These are phyloP conservation scores for Globisporangium camurandrum DNA, from an alignment of 352 stramenopile genomes.

Conservation along the genomic window DNA sequence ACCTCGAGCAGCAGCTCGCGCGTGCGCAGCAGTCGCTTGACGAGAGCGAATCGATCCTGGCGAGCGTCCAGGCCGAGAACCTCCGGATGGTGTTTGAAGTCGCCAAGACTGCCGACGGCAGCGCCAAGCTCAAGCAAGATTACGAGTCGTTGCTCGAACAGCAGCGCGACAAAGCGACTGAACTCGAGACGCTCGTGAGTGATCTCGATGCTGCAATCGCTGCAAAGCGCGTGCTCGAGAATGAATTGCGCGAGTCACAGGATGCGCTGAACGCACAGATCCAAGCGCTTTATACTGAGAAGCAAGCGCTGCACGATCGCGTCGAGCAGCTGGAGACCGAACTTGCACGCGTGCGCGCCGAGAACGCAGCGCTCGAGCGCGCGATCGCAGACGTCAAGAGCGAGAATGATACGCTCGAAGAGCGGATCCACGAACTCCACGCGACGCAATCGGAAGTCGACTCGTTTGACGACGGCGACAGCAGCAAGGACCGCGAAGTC, in stretches of 20 bases:
- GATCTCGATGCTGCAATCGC: constrained; percentile 23
- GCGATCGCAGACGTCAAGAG: constrained; percentile 39
- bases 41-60: constrained; percentile 37
- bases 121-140: constrained; percentile 53
- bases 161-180: constrained; percentile 23
- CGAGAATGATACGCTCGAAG: constrained; percentile 52
- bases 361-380: constrained; percentile 31
- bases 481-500: constrained; percentile 45
- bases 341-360: constrained; percentile 23
- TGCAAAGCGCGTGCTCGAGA: constrained; percentile 21
- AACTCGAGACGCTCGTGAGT: constrained; percentile 21
- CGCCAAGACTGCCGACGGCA: constrained; percentile 53
- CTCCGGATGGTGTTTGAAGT: constrained; percentile 71
- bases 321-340: constrained; percentile 16
- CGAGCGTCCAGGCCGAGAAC: constrained; percentile 62
- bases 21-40: constrained; percentile 24
- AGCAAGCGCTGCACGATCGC: constrained; percentile 10
- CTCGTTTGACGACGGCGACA: constrained; percentile 30
- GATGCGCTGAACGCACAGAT: constrained; percentile 8
- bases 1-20: constrained; percentile 20
- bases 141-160: constrained; percentile 31
- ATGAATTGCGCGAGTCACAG: constrained; percentile 12
- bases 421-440: constrained; percentile 42
- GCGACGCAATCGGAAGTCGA: constrained; percentile 31
- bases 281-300: constrained; percentile 10